Evolutionary conservation across 371 early-diverging fungal species (phyloP), one percentile per base, ranked within the genome.

Genomic region (Mortierella sp.): DNA sequence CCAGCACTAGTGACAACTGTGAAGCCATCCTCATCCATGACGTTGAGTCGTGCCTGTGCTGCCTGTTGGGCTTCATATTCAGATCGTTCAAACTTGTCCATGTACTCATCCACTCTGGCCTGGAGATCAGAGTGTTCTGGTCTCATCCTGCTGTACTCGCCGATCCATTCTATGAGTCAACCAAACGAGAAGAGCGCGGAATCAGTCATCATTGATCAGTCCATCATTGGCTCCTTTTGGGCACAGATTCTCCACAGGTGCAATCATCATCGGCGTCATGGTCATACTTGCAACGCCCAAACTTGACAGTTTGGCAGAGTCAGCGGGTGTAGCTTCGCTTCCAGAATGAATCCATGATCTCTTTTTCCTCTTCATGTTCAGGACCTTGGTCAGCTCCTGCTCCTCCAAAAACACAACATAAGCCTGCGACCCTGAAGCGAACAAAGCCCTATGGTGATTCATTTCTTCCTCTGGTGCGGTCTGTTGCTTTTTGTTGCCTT

Each of bases 1-100:
- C 88, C 90, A 9, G 86, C 82, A 46, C 91, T 85, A 1, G 91
- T 88, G 18, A 97, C 98, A 2, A 89, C 83, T 12, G 95, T 86
- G 71, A 97, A 97, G 10, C 98, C 98, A 80, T 97, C 98, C n/a
- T 90, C 96, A 62, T 97, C 98, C 71, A 95, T 93, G 69, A 89
- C 82, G 68, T 95, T 94, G 74, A 81, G 83, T 46, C 86, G 79
- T 42, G 86, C 86, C 58, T 83, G 67, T 47, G 85, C 81, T 53
- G 82, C 84, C 70, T 86, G 83, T 70, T 91, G 91, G 49, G 86
- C 84, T 58, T 89, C 88, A 50, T 88, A 87, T 74, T 95, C 93
- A 58, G 90, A 85, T n/a, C 87, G 88, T 60, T 94, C 93, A 65
- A 94, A 96, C 66, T 90, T 87, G 18, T 81, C 78, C 88, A 96